phyloP scores from a whole-genome alignment of 768 basidiomycete species.

The Termitomyces sp. region DNA sequence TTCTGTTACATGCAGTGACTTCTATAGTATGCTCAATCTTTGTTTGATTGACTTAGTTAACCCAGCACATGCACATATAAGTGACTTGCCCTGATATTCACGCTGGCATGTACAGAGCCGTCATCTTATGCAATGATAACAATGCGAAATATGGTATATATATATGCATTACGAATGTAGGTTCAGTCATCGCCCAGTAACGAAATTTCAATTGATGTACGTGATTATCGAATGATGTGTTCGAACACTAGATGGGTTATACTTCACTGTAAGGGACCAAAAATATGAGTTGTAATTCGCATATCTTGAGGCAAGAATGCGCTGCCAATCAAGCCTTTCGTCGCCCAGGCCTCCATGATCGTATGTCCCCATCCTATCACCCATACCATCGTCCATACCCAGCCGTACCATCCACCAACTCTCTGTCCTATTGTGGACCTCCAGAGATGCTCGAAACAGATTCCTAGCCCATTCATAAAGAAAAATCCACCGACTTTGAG shows the following conservation, averaged over 20 bases:
- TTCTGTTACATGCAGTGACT: not conserved
- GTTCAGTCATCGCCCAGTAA: not conserved
- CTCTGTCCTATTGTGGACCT: slow-evolving; percentile 38
- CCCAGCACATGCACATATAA: not conserved
- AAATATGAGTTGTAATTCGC: slow-evolving; percentile 31
- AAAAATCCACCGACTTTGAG: slow-evolving; percentile 47
- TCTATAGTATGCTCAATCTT: not conserved
- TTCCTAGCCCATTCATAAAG: slow-evolving; percentile 51
- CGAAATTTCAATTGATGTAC: not conserved
- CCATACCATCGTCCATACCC: slow-evolving; percentile 52
- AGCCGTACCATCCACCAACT: slow-evolving; percentile 46
- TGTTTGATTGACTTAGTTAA: not conserved
- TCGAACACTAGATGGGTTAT: not conserved
- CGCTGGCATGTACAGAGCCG: too few relatives aligned
- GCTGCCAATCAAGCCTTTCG: slow-evolving; percentile 38
- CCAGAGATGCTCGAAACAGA: slow-evolving; percentile 48
- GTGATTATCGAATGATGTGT: not conserved
- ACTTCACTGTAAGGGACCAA: slow-evolving; percentile 17
- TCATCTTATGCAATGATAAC: too few relatives aligned
- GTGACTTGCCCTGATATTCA: too few relatives aligned
- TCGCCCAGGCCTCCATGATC: slow-evolving; percentile 49
- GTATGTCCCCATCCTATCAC: slow-evolving; percentile 42
- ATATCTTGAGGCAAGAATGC: slow-evolving; percentile 31
- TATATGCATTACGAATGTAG: not conserved
- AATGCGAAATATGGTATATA: not conserved